Base-by-base conservation (phyloP, 2,329 filamentous ascomycete genomes). In the Fusarium algeriense region DNA sequence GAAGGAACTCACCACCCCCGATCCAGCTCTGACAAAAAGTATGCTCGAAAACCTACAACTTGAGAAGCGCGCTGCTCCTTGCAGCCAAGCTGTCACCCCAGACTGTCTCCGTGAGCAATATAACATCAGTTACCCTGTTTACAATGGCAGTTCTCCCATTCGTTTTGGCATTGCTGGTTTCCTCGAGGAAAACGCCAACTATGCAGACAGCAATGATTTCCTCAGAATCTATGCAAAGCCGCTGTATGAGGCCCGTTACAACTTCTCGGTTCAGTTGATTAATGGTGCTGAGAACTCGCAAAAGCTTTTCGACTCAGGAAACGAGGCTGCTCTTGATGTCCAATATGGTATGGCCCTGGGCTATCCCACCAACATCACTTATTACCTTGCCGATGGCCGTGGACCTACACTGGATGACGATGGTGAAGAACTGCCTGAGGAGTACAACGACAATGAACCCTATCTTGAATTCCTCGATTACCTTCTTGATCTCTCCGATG, bases 381-480 rank as follows among this genome's bases (percentile, higher is more conserved):
- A 83, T 72, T 85, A 85, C 67, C 78, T 81, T 5, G 83, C 83
- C 0, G 85, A 81, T 8, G 85, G 85, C 2, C 80, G 83, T 4
- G 84, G 83, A 15, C 78, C 75, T 7, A 80, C 84, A 64, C 74
- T 87, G 11, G 79, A 81, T 64, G 70, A 79, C 8, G 60, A 80
- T 14, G 83, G 85, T n/a, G 73, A 79, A 4, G 61, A 79, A 1
- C 46, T 83, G 6, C 63, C 77, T 1, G 74, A 73, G 7, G 71
- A 77, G 4, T 69, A 74, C 7, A 75, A 76, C 53, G 77, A 83
- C 65, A 90, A 90, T 74, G 88, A 90, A 77, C 88, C 88, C 0
- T 90, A 87, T 68, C 78, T 90, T 7, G 83, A 86, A 40, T 85
- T 87, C 69, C 79, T 89, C 17, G 80, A 87, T 59, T 83, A 85